Conservation (phyloP, 208 protist genomes). For the Vickermania spadyakhi region DNA sequence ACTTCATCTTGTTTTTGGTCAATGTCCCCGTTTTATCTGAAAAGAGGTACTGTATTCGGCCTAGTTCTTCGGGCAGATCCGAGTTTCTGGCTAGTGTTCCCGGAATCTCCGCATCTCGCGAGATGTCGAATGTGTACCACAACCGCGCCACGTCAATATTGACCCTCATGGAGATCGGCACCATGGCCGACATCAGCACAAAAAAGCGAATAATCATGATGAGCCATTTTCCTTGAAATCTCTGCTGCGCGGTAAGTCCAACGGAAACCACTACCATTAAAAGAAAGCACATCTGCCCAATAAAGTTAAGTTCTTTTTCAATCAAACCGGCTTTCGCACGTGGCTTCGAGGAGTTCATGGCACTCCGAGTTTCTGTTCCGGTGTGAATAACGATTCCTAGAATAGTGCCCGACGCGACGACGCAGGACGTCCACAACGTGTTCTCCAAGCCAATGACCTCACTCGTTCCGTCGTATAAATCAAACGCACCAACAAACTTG, state of each 20-base stretch:
- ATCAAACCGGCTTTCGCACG: slow-evolving; percentile 88
- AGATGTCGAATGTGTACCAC: slow-evolving; percentile 93
- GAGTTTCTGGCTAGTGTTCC: slow-evolving; percentile 92
- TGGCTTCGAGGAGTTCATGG: slow-evolving; percentile 93
- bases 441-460: slow-evolving; percentile 91
- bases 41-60: slow-evolving; percentile 96
- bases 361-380: slow-evolving; percentile 89
- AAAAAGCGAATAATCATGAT: slow-evolving; percentile 93
- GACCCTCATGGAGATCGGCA: slow-evolving; percentile 97
- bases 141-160: slow-evolving; percentile 97
- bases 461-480: slow-evolving; percentile 25
- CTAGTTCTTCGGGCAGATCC: slow-evolving; percentile 97
- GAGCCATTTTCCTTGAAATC: slow-evolving; percentile 74
- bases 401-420: slow-evolving; percentile 89
- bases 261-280: slow-evolving; percentile 55
- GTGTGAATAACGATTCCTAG: slow-evolving; percentile 89
- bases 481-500: slow-evolving; percentile 89
- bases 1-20: slow-evolving; percentile 95
- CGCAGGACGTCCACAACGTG: slow-evolving; percentile 96
- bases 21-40: slow-evolving; percentile 99
- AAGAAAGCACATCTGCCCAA: slow-evolving; percentile 89
- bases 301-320: slow-evolving; percentile 94
- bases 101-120: slow-evolving; percentile 70
- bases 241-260: slow-evolving; percentile 47
- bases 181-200: slow-evolving; percentile 97